Conservation (phyloP, 2,329 filamentous ascomycete genomes). For the Amphichorda felina region DNA sequence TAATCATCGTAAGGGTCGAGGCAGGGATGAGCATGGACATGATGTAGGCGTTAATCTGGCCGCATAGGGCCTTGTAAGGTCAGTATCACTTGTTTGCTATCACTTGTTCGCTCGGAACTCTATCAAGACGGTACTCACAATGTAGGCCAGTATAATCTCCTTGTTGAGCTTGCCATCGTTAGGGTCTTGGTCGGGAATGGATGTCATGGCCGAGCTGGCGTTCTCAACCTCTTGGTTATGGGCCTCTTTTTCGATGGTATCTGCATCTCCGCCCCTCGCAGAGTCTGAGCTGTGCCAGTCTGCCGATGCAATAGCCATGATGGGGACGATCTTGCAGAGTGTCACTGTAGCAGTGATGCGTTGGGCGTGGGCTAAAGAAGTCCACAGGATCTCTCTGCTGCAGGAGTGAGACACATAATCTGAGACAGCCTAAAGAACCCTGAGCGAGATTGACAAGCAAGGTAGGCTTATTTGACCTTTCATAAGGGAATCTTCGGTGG, state of each 20-base stretch:
- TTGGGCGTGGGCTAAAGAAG: too few relatives aligned
- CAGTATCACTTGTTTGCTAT: not conserved
- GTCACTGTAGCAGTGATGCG: too few relatives aligned
- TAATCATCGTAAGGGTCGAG: conserved; percentile 18
- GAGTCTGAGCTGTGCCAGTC: conserved; percentile 4
- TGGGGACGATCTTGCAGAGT: too few relatives aligned
- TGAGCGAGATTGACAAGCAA: too few relatives aligned
- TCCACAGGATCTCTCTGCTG: too few relatives aligned
- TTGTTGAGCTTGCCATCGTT: conserved; percentile 8
- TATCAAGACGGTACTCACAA: conserved; percentile 7
- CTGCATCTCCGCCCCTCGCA: too few relatives aligned
- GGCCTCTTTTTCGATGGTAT: conserved; percentile 5
- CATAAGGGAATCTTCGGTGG: too few relatives aligned
- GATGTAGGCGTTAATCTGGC: conserved; percentile 17
- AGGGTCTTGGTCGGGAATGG: conserved; percentile 2
- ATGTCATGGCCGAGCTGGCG: conserved; percentile 2
- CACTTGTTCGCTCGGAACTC: too few relatives aligned
- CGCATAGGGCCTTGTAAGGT: conserved; percentile 5
- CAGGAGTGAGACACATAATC: too few relatives aligned
- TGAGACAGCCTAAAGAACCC: too few relatives aligned
- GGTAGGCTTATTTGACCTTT: too few relatives aligned
- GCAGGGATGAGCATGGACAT: conserved; percentile 21
- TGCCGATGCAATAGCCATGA: conserved; percentile 6
- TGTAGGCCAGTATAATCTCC: conserved; percentile 8
- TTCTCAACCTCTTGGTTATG: conserved; percentile 6